A percentile compares a stretch with the other conserved stretches of the same genome.
Conservation (phyloP, 495 filamentous ascomycete genomes). For the Sordaria brevicollis region DNA sequence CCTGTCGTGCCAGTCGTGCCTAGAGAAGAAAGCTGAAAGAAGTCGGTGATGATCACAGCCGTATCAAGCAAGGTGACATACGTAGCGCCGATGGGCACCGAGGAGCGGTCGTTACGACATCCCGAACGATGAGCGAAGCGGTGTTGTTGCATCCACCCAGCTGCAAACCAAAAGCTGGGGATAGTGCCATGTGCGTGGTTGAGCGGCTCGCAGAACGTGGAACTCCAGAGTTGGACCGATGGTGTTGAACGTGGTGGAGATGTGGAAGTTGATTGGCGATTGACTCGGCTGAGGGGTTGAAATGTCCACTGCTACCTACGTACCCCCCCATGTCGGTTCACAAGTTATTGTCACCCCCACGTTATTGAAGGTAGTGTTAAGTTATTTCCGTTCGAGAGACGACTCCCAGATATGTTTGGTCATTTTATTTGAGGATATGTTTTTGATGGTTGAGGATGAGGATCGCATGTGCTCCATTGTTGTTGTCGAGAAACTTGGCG, state of each 20-base stretch:
- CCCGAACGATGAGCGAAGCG: background rate
- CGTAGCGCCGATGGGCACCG: no score
- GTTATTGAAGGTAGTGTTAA: background rate
- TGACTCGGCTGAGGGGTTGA: background rate
- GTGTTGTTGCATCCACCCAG: background rate
- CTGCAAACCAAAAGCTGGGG: background rate
- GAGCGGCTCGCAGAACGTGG: no score
- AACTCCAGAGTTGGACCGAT: background rate
- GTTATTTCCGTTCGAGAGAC: background rate
- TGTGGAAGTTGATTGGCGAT: slow-evolving; percentile 1
- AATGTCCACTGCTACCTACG: background rate
- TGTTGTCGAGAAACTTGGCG: background rate
- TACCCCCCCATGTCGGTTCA: background rate
- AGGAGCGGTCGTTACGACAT: no score
- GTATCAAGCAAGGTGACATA: background rate
- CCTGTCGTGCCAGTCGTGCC: background rate
- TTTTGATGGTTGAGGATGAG: background rate
- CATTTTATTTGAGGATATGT: background rate
- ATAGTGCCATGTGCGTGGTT: background rate
- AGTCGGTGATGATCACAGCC: background rate
- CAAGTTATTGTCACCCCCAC: background rate
- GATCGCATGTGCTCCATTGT: background rate
- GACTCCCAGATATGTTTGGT: no score
- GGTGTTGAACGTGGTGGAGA: background rate
- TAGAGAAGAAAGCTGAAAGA: background rate